A percentile compares a stretch with the other conserved stretches of the same genome.
These are phyloP conservation scores for Suillus cothurnatus DNA, from an alignment of 768 basidiomycete species.

Conservation along the genomic window DNA sequence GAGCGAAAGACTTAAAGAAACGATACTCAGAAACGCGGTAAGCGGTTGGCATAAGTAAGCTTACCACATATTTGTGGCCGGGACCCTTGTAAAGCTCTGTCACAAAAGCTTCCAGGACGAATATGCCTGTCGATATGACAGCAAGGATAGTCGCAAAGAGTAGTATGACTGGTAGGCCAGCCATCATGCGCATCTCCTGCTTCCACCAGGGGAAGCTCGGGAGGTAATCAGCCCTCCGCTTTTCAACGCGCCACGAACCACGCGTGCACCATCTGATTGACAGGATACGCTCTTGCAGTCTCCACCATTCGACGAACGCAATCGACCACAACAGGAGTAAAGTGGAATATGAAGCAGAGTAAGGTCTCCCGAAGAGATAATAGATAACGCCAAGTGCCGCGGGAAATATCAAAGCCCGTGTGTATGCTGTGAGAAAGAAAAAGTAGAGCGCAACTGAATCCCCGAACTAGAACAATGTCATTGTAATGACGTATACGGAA, in stretches of 20 bases:
- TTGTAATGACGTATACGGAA: background rate
- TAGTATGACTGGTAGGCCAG: conserved; percentile 71
- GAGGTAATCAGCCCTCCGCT: conserved; percentile 60
- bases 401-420: conserved; percentile 76
- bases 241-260: conserved; percentile 77
- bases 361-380: conserved; percentile 71
- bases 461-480: conserved; percentile 55
- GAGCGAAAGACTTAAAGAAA: conserved; percentile 63
- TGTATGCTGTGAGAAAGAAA: conserved; percentile 84
- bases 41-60: conserved; percentile 30
- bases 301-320: conserved; percentile 91
- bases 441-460: conserved; percentile 88
- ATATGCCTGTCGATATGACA: conserved; percentile 76
- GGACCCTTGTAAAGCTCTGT: conserved; percentile 88
- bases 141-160: conserved; percentile 72
- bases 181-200: conserved; percentile 66
- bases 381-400: conserved; percentile 68
- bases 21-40: background rate
- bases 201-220: conserved; percentile 71
- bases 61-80: conserved; percentile 74
- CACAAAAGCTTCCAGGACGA: conserved; percentile 89
- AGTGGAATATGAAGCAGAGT: conserved; percentile 75
- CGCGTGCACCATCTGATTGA: conserved; percentile 81
- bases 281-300: conserved; percentile 81
- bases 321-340: conserved; percentile 84